A percentile compares a stretch with the other conserved stretches of the same genome.
Conservation (phyloP, 1,139 yeast species). For the Kodamaea arcana region DNA sequence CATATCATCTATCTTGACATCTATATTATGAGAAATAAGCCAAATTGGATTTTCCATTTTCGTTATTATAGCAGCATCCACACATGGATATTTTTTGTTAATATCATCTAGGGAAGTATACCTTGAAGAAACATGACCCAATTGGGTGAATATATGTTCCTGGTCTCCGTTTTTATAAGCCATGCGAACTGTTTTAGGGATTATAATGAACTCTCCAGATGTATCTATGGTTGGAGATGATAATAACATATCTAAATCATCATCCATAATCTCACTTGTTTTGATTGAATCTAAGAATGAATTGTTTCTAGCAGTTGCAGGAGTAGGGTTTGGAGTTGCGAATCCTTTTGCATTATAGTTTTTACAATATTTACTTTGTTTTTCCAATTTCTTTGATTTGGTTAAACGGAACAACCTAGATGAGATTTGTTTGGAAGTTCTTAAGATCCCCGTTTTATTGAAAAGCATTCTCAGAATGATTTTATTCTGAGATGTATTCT, state of each 20-base stretch:
- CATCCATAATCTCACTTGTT: slow-evolving; percentile 15
- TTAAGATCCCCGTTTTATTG: slow-evolving; percentile 33
- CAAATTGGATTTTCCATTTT: slow-evolving; percentile 12
- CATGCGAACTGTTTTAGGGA: slow-evolving; percentile 8
- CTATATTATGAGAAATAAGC: slow-evolving; percentile 9
- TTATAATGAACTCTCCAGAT: slow-evolving; percentile 3
- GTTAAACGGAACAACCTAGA: slow-evolving; percentile 21
- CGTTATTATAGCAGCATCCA: slow-evolving; percentile 5
- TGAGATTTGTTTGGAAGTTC: slow-evolving; percentile 41
- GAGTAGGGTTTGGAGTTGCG: slow-evolving; percentile 12
- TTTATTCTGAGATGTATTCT: slow-evolving; percentile 38
- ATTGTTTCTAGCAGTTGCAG: slow-evolving; percentile 2
- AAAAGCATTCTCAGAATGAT: slow-evolving; percentile 40
- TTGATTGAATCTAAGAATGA: slow-evolving; percentile 13
- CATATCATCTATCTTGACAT: slow-evolving; percentile 11
- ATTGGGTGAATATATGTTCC: slow-evolving; percentile 10
- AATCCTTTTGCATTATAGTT: slow-evolving; percentile 3
- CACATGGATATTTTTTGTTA: slow-evolving; percentile 1
- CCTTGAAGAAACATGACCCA: slow-evolving; percentile 4
- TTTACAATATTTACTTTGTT: slow-evolving; percentile 11
- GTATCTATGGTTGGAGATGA: slow-evolving; percentile 12
- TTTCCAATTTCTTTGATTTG: slow-evolving; percentile 16
- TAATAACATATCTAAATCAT: slow-evolving; percentile 14
- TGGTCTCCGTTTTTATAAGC: slow-evolving; percentile 2
- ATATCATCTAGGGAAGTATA: slow-evolving; percentile 3